Evolutionary conservation across 1,284 basidiomycete genomes (phyloP), one percentile per base, ranked within the genome.

Genomic region (Trametes polyzona): DNA sequence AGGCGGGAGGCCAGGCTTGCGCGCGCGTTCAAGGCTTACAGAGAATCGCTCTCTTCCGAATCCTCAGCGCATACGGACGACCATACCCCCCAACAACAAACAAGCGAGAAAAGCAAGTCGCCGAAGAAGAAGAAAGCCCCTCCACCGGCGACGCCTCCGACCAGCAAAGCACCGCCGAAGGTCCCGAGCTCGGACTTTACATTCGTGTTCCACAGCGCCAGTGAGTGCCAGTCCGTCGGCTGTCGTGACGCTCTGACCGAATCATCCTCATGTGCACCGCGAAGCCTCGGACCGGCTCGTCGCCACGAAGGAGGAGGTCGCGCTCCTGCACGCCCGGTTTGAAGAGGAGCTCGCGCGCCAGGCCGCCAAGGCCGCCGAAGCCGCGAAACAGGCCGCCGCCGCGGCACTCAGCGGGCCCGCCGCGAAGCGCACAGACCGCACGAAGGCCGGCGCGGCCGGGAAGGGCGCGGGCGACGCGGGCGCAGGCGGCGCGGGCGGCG

Each of bases 341-440:
- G 86, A 90, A 71, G 78, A 75, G 16, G 90, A 92, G 73, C 76
- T 92, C 26, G 79, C 83, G 12, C 76, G 85, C 33, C 88, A 89
- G 65, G 83, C 85, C 4, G 77, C 78, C 10, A 84, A 83, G 65
- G 83, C 81, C 3, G 81, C 76, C 16, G 77, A 80, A 61, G 77
- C 74, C 14, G 76, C 83, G 29, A 83, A 83, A 63, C 73, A 83
- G 58, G 78, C 78, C 0, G 64, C 43, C 21, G 57, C 52, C 26
- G 57, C 56, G n/a, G 69, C 70, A 24, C 57, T 67, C 47, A 63
- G 63, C 56, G 67, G 62, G 19, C 61, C 66, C 30, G 55, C 61
- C 29, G 65, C 70, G 42, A 80, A 83, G 65, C 75, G 74, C 36
- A 66, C 74, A 29, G 74, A 76, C 56, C 76, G 76, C 53, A 67